Base-by-base conservation (phyloP, 345 rosid genomes). In the Salix koriyanagi region DNA sequence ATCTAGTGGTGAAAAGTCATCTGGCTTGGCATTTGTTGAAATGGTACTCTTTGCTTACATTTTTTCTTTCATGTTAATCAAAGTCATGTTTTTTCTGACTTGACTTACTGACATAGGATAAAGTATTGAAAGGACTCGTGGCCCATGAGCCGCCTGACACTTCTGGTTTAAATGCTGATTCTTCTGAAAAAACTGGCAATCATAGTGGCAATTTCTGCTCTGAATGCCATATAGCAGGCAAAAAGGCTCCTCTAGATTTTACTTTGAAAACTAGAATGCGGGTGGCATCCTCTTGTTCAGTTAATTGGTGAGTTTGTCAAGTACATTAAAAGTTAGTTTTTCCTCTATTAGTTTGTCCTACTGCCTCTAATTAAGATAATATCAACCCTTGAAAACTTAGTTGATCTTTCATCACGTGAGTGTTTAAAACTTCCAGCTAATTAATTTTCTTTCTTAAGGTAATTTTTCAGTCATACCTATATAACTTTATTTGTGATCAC, bases 51-150 rank as follows among this genome's bases (percentile, higher is more conserved):
- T 81, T 79, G n/a, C 79, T 61, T 11, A 28, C 41, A 67, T 34
- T 77, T 79, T 74, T 65, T 46, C 64, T 66, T 67, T 44, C 34
- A 75, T 64, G 11, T 69, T 72, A 36, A 60, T 36, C 82, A 50
- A 42, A 67, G 15, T 67, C 71, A 5, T 67, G 21, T 65, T 23
- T 70, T 23, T 32, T 80, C 54, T 36, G 70, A 73, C 69, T 15
- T 65, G 48, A n/a, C 60, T 60, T 80, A 58, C 74, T 76, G 81
- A 73, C 70, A 65, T 77, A 96, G 99, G 91, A 87, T 73, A 90
- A 93, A 84, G 98, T 95, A 10, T 82, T 96, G 75, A 96, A 90
- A 88, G 98, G 97, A 83, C 83, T 96, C 79, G 89, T 87, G 74
- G 78, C 92, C 75, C 79, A 78, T 80, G 87, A 83, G 79, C 70